Evolutionary conservation across 768 basidiomycete genomes (phyloP).

Genomic region (Ramaria sp.): DNA sequence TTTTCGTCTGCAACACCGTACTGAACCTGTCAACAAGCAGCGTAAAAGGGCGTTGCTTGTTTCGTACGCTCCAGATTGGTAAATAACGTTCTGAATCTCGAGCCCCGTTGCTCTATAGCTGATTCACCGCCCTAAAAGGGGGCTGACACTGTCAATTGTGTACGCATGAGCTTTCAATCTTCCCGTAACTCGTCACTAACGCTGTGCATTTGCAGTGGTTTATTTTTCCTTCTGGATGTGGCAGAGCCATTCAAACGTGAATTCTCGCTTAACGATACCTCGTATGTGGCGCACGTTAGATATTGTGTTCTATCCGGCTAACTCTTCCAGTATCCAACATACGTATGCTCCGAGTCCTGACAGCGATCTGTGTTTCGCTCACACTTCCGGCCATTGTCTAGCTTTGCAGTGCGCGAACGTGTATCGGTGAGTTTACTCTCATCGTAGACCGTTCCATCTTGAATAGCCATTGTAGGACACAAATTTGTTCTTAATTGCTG

Average conservation of each 20-base stretch:
- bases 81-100: conserved; percentile 15
- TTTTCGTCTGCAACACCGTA: conserved; percentile 2
- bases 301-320: conserved; percentile 14
- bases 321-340: conserved; percentile 21
- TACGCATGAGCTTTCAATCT: conserved; percentile 23
- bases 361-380: too few relatives aligned
- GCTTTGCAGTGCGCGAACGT: conserved; percentile 65
- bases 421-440: conserved; percentile 44
- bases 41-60: conserved; percentile 32
- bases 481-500: conserved; percentile 26
- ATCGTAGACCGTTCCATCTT: conserved; percentile 12
- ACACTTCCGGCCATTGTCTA: conserved; percentile 16
- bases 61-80: conserved; percentile 77
- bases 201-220: conserved; percentile 27
- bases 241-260: conserved; percentile 63
- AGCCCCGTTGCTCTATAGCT: neutral
- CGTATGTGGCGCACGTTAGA: conserved; percentile 33
- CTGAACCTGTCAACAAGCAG: conserved; percentile 6
- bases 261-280: conserved; percentile 70
- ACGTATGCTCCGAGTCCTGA: conserved; percentile 22
- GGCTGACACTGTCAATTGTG: conserved; percentile 56
- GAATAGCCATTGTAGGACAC: neutral
- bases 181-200: neutral
- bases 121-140: conserved; percentile 30
- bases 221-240: conserved; percentile 53